Conservation (phyloP, 768 basidiomycete genomes). For the Agaricus subrufescens region DNA sequence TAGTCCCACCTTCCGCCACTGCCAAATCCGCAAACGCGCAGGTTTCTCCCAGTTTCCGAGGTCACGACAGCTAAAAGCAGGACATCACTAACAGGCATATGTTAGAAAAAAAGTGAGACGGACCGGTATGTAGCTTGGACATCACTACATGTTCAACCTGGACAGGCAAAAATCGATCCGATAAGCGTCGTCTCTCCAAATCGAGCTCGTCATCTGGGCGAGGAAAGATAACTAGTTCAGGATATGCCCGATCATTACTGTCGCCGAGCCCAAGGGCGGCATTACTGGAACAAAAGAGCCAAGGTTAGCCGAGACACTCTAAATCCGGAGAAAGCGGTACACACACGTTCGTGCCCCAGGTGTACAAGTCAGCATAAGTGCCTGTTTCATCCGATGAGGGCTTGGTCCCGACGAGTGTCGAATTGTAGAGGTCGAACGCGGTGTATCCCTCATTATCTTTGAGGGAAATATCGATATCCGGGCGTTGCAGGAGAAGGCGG, state of each 20-base stretch:
- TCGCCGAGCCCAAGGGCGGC: slow-evolving; percentile 85
- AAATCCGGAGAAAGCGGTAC: slow-evolving; percentile 8
- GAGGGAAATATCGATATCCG: slow-evolving; percentile 64
- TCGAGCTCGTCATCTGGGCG: slow-evolving; percentile 26
- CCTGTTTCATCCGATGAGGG: slow-evolving; percentile 31
- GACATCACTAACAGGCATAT: slow-evolving; percentile 12
- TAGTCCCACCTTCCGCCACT: slow-evolving; percentile 72
- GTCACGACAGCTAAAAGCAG: slow-evolving; percentile 53
- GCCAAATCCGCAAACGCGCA: slow-evolving; percentile 87
- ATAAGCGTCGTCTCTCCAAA: slow-evolving; percentile 22
- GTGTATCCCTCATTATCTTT: slow-evolving; percentile 90
- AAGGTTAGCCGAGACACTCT: not conserved
- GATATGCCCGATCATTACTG: slow-evolving; percentile 68
- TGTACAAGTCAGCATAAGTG: slow-evolving; percentile 59
- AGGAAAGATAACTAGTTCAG: slow-evolving; percentile 67
- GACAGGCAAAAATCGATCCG: slow-evolving; percentile 56
- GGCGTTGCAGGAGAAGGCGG: slow-evolving; percentile 60
- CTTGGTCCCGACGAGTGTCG: slow-evolving; percentile 73
- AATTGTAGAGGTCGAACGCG: slow-evolving; percentile 90
- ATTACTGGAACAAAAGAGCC: slow-evolving; percentile 47
- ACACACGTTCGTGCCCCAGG: slow-evolving; percentile 84
- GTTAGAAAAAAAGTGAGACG: slow-evolving; percentile 10
- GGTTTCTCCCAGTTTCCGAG: slow-evolving; percentile 63
- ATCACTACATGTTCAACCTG: slow-evolving; percentile 66
- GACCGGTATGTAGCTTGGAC: slow-evolving; percentile 88